Evolutionary conservation across 768 basidiomycete genomes (phyloP).

Genomic region (Paxillus rubicundulus): DNA sequence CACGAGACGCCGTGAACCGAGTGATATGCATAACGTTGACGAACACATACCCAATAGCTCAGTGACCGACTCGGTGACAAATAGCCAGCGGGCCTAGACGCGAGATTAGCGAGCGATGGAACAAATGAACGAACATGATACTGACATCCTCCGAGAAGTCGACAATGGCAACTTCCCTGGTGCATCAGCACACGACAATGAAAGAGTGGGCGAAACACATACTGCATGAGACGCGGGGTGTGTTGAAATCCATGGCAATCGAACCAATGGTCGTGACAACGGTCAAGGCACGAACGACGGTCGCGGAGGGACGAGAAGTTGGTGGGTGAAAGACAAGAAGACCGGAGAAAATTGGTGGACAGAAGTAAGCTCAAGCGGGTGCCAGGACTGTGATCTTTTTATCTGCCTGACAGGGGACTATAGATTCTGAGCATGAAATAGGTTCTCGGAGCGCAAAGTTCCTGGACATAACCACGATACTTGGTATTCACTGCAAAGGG

Average conservation of each 20-base stretch:
- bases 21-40: background rate
- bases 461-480: conserved; percentile 10
- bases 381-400: conserved; percentile 11
- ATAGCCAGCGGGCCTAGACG: conserved; percentile 62
- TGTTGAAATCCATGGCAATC: conserved; percentile 38
- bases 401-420: conserved; percentile 7
- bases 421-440: conserved; percentile 10
- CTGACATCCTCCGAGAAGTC: conserved; percentile 74
- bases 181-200: conserved; percentile 7
- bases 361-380: background rate
- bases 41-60: conserved; percentile 55
- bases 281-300: background rate
- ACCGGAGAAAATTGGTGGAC: background rate
- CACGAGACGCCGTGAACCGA: background rate
- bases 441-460: conserved; percentile 14
- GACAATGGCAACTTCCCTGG: conserved; percentile 64
- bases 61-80: conserved; percentile 60
- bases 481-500: conserved; percentile 1
- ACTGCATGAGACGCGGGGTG: conserved; percentile 81
- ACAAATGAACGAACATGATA: background rate
- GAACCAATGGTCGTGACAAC: background rate
- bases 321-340: background rate
- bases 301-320: background rate
- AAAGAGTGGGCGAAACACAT: conserved; percentile 28
- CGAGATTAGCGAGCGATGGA: conserved; percentile 4